phyloP scores from a whole-genome alignment of 2,329 filamentous ascomycete genomes.

The Colletotrichum plurivorum region DNA sequence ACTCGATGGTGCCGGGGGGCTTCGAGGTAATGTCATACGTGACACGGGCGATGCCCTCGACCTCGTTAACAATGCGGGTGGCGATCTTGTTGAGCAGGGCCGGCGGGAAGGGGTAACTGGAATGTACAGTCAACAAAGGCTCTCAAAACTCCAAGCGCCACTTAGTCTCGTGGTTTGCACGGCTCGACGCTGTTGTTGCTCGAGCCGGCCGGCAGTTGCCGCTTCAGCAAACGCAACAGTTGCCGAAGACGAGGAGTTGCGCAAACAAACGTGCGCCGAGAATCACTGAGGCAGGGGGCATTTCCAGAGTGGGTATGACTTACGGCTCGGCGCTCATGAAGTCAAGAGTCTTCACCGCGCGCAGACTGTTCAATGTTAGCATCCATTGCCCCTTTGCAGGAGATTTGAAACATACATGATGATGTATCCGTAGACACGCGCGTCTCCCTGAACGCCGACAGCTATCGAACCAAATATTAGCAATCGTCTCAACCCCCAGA shows the following conservation, averaged over 20 bases:
- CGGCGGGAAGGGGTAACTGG: conserved; percentile 48
- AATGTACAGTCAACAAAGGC: no score
- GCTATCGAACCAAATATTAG: conserved; percentile 42
- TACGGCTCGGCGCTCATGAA: conserved; percentile 51
- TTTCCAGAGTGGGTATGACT: not conserved
- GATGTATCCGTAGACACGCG: conserved; percentile 51
- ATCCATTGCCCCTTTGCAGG: no score
- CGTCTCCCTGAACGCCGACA: conserved; percentile 53
- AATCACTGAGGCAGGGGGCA: no score
- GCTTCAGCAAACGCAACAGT: no score
- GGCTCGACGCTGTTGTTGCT: no score
- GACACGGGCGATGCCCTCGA: conserved; percentile 79
- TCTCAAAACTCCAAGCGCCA: conserved; percentile 68
- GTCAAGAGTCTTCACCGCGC: conserved; percentile 66
- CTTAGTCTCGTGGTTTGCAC: conserved; percentile 51
- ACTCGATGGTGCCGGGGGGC: conserved; percentile 22
- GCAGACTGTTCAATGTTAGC: conserved; percentile 48
- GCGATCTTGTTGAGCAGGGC: conserved; percentile 76
- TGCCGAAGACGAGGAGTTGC: no score
- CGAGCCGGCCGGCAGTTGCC: no score
- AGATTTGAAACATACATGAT: conserved; percentile 41
- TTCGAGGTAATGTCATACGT: conserved; percentile 61
- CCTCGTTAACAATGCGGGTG: conserved; percentile 76
- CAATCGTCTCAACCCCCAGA: no score
- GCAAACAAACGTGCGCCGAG: no score